Base-by-base conservation (phyloP, 495 filamentous ascomycete genomes). In the Xylaria bambusicola region DNA sequence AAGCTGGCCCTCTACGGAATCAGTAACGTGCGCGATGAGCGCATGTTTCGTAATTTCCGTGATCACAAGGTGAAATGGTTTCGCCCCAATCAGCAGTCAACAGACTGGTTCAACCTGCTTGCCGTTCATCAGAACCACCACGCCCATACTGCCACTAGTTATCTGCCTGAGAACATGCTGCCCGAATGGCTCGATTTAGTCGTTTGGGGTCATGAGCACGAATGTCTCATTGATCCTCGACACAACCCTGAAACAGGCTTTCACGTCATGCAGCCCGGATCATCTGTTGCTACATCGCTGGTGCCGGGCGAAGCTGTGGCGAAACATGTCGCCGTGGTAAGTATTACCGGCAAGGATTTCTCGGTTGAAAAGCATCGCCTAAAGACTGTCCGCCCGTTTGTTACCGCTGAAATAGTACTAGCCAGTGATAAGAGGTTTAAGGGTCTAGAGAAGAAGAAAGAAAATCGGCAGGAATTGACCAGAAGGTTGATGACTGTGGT, bases 121-220 rank as follows among this genome's bases (percentile, higher is more conserved):
- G 87, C 88, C 55, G 89, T 99, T 2, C 94, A 99, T 73, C 94
- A 99, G 68, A 99, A 99, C 70, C 94, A 96, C 67, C 84, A 93
- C 64, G 88, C 92, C 1, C 88, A 97, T 67, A 96, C 89, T 2
- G 84, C 92, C 36, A 97, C 92, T 2, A 84, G 88, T 18, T 98
- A 97, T 67, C 80, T 99, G 0, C 92, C 95, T 2, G 95, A 99
- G 68, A 91, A 91, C 66, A 94, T 97, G 69, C 84, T 99, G 0
- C 95, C 94, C 0, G 87, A 89, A 5, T 99, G 96, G 68, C 73
- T 98, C 36, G 90, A 99, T 68, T 77, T 99, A 15, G 85, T 98
- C 0, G 78, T 99, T 45, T 99, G 94, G 94, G 94, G 94, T 23
- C 94, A 99, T 66, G 94, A 99, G 71, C 94, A 99, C 66, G 95